phyloP scores from a whole-genome alignment of 345 rosid genomes.

The Rhodamnia argentea region DNA sequence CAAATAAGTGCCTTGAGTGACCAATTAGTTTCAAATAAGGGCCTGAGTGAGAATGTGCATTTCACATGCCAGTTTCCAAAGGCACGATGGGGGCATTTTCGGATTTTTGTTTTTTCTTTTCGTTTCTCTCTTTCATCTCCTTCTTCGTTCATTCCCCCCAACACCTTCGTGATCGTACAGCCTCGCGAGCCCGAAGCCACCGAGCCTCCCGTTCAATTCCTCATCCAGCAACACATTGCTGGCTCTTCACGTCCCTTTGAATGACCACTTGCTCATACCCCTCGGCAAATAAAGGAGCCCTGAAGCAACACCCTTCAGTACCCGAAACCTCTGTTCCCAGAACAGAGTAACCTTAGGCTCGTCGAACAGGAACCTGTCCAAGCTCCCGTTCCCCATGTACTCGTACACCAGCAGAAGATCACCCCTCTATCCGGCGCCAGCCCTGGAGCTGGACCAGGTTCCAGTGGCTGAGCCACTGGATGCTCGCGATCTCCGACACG shows the following conservation, averaged over 20 bases:
- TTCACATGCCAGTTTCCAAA: too few relatives aligned
- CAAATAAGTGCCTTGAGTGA: too few relatives aligned
- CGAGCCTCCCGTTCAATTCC: constrained; percentile 67
- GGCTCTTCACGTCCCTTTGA: constrained; percentile 81
- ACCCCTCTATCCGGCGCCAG: constrained; percentile 58
- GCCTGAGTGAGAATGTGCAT: too few relatives aligned
- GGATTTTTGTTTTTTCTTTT: too few relatives aligned
- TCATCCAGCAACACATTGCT: constrained; percentile 73
- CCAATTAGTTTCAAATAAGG: too few relatives aligned
- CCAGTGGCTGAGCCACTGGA: constrained; percentile 84
- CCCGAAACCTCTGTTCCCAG: constrained; percentile 74
- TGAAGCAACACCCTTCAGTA: constrained; percentile 67
- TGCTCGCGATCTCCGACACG: constrained; percentile 70
- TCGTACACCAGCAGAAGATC: constrained; percentile 80
- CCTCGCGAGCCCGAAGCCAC: constrained; percentile 89
- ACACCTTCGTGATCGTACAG: constrained; percentile 53
- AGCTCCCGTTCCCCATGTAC: constrained; percentile 91
- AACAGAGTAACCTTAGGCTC: constrained; percentile 31
- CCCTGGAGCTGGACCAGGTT: constrained; percentile 80
- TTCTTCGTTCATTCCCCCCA: too few relatives aligned
- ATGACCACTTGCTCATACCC: constrained; percentile 89
- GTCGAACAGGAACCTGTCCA: constrained; percentile 67
- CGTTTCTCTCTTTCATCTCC: too few relatives aligned
- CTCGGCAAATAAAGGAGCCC: constrained; percentile 77
- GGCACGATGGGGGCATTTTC: too few relatives aligned